Evolutionary conservation across 768 basidiomycete genomes (phyloP), one percentile per base, ranked within the genome.

Genomic region (Coprinopsis strossmayeri): DNA sequence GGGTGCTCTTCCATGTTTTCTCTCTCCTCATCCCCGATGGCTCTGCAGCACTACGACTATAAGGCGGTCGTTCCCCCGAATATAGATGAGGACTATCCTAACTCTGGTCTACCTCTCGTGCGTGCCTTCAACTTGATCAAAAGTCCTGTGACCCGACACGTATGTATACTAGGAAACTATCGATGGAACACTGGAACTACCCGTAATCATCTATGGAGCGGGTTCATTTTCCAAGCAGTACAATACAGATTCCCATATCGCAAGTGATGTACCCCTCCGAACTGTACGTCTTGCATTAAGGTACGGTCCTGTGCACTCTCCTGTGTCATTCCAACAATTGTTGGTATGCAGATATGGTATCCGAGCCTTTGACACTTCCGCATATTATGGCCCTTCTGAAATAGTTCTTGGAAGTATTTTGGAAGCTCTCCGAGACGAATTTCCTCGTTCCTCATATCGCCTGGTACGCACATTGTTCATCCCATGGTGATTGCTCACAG

Each of bases 381-480:
- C 81, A 4, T 88, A 79, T 60, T 93, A 93, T 58, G 87, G 85
- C 10, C 75, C 78, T 3, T 90, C 90, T 0, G 91, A 93, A 65
- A 74, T 81, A 53, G 70, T 92, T 0, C 67, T 91, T 37, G 87
- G 91, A 30, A 77, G 76, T 46, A 78, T 78, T 15, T 67, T 90
- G 27, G 63, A 78, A 44, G 67, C 75, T 0, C 65, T 94, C 21
- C 68, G 71, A 44, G 62, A 63, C 40, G 85, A 88, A 57, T 92
- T 87, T 58, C 89, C 90, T 20, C 81, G 91, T 3, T 73, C 76
- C 1, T 81, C 86, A 3, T 92, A 92, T 61, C 76, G 81, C 53
- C 63, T 93, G 62, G 88, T 89, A 57, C 45, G 69, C 56, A 5
- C 30, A 3, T 30, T 24, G 42, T 48, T 17, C 20, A n/a, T 18